Percentiles rank a stretch among this genome's conserved stretches.
Conservation (phyloP, 148 eudicot species). For the Dianthus caryophyllus region DNA sequence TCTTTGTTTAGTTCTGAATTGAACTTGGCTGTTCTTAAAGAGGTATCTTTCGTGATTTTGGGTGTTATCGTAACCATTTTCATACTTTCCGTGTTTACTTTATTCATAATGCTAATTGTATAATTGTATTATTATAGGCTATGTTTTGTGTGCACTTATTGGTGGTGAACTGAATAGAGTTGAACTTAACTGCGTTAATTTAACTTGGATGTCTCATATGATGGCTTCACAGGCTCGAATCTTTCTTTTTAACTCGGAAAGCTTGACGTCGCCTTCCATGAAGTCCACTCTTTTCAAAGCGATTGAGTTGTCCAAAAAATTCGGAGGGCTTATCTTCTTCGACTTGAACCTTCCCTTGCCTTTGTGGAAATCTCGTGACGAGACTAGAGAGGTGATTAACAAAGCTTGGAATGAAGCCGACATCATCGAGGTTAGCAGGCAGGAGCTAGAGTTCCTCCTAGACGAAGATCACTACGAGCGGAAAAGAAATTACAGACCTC, state of each 20-base stretch:
- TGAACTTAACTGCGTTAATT: too few species aligned
- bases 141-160: too few species aligned
- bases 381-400: constrained; percentile 58
- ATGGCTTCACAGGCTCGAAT: constrained; percentile 66
- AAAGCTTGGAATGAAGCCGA: constrained; percentile 80
- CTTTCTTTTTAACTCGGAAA: constrained; percentile 85
- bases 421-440: constrained; percentile 65
- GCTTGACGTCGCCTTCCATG: constrained; percentile 58
- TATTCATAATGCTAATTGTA: background rate
- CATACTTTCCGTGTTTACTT: background rate
- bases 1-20: constrained; percentile 58
- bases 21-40: constrained; percentile 78
- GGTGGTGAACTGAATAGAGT: too few species aligned
- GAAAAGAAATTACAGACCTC: constrained; percentile 62
- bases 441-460: constrained; percentile 79
- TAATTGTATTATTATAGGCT: background rate
- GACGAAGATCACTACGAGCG: constrained; percentile 71
- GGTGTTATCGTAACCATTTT: background rate
- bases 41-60: constrained; percentile 43
- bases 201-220: background rate
- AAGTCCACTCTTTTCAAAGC: constrained; percentile 65
- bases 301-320: constrained; percentile 63
- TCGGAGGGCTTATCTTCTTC: constrained; percentile 73
- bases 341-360: constrained; percentile 78
- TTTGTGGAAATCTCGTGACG: constrained; percentile 82